Base-by-base conservation (phyloP, 306 rosid genomes). In the Luffa aegyptiaca region DNA sequence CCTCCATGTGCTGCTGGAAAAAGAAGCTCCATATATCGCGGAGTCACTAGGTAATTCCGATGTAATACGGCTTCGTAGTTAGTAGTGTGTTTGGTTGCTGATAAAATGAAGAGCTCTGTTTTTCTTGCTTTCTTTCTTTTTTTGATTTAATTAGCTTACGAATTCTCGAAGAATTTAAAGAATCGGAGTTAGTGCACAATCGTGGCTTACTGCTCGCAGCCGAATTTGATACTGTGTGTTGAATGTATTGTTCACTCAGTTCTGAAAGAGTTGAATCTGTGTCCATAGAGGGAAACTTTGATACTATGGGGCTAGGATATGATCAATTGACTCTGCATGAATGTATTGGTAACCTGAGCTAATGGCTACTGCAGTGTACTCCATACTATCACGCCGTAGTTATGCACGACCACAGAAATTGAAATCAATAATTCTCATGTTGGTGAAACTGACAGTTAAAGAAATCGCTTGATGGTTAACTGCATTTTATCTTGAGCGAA, bases 1-100 rank as follows among this genome's bases (percentile, higher is more conserved):
- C 97, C 97, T 82, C 99, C 99, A 0, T 95, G 96, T 71, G 93
- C 97, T 31, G 99, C 99, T 8, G 99, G 99, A 5, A 93, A 96
- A 88, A 90, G 99, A 26, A 96, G 99, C 85, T 96, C 99, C 44
- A 93, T 93, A 58, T 96, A 96, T 86, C 99, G 99, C 5, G 99
- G 99, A 64, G 99, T 96, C 56, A 96, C 99, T 45, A 89, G 98
- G 98, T 94, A 83, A 51, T n/a, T 59, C 26, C 42, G 41, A 37
- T 18, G 36, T 26, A 8, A 42, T 48, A 16, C 5, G 9, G 44
- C 17, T 79, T 42, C 3, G 42, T 33, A 62, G n/a, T 35, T 62
- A 8, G 31, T 21, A 65, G 5, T 41, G 18, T 63, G 41, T 71
- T 68, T 80, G 78, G 75, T 83, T 76, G 6, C 80, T 77, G 39